phyloP scores from a whole-genome alignment of 805 yeast species.

The Candida adriatica region DNA sequence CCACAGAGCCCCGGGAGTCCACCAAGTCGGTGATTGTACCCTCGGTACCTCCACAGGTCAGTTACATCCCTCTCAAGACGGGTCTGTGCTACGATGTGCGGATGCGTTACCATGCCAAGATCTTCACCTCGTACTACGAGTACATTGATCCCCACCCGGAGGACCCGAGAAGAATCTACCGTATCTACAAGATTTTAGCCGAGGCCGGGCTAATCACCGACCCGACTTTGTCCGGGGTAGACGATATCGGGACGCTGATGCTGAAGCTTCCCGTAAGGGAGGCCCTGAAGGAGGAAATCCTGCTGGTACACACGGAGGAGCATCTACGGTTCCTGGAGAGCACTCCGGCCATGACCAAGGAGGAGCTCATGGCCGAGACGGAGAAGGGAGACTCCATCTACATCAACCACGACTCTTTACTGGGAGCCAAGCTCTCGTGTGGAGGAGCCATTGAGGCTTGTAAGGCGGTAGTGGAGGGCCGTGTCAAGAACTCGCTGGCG shows the following conservation, averaged over 20 bases:
- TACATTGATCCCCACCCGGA: constrained; percentile 99
- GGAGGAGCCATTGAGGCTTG: constrained; percentile 98
- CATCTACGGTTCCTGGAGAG: constrained; percentile 72
- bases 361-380: constrained; percentile 70
- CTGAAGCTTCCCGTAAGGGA: constrained; percentile 84
- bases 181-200: constrained; percentile 88
- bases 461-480: constrained; percentile 87
- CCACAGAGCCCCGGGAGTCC: neutral
- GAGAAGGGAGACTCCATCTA: constrained; percentile 93
- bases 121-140: constrained; percentile 85
- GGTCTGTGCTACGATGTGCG: constrained; percentile 95
- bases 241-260: constrained; percentile 82
- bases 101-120: constrained; percentile 95
- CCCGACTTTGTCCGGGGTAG: constrained; percentile 57
- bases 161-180: constrained; percentile 92
- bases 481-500: constrained; percentile 87
- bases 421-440: constrained; percentile 86
- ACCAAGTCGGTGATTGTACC: constrained; percentile 46
- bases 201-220: constrained; percentile 89
- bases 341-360: constrained; percentile 73
- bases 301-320: constrained; percentile 76
- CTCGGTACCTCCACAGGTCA: constrained; percentile 55
- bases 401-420: constrained; percentile 81
- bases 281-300: constrained; percentile 80
- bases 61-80: constrained; percentile 72